Conservation (phyloP, 305 asterid genomes). For the Andrographis paniculata region DNA sequence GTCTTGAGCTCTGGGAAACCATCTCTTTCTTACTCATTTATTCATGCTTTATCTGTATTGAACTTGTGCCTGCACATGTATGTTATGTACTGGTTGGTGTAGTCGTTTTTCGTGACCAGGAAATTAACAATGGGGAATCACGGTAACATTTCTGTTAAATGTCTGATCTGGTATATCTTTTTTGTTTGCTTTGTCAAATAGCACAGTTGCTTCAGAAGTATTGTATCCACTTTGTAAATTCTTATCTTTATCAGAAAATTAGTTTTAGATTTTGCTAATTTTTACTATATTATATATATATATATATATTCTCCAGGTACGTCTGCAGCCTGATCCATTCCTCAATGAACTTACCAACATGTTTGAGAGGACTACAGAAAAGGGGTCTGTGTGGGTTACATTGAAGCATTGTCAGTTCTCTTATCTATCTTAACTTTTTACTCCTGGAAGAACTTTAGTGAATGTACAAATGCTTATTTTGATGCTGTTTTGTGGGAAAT, state of each 20-base stretch:
- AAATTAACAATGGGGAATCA: not conserved
- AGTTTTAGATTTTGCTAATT: not conserved
- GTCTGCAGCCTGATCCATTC: slow-evolving; percentile 62
- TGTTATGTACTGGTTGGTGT: not conserved
- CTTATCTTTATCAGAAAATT: not conserved
- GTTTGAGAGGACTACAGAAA: slow-evolving; percentile 66
- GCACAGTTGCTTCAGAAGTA: not conserved
- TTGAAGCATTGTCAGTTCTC: slow-evolving; percentile 48
- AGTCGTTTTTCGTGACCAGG: not conserved
- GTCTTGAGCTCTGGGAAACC: too few relatives aligned
- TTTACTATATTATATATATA: slow-evolving; percentile 11
- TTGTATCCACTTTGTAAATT: slow-evolving; percentile 1
- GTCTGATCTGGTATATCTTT: not conserved
- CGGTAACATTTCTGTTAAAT: not conserved
- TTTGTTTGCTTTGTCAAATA: slow-evolving; percentile 8
- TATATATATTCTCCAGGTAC: slow-evolving; percentile 43
- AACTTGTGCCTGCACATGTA: too few relatives aligned
- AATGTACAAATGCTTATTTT: slow-evolving; percentile 2
- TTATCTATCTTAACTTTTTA: slow-evolving; percentile 7
- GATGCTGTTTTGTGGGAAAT: slow-evolving; percentile 15
- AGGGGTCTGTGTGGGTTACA: slow-evolving; percentile 78
- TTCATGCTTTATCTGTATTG: too few relatives aligned
- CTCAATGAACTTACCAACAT: slow-evolving; percentile 57
- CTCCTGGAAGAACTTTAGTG: too few relatives aligned
- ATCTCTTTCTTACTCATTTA: too few relatives aligned